A percentile compares a stretch with the other conserved stretches of the same genome.
Evolutionary conservation across 2,329 filamentous ascomycete genomes (phyloP).

Genomic region (Pseudocercospora fijiensis): DNA sequence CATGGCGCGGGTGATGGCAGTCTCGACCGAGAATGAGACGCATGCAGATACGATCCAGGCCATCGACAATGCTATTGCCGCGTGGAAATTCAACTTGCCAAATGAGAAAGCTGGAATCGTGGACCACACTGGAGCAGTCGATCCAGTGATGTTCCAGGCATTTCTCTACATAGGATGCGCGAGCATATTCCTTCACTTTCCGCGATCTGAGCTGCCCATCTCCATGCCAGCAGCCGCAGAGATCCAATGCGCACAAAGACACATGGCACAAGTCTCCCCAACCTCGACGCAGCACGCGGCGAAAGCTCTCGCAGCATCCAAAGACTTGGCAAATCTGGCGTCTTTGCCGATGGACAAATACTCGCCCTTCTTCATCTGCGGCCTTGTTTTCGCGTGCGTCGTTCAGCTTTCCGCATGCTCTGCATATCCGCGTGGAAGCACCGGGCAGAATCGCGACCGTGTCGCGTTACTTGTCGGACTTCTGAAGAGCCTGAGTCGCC

Average conservation of each 20-base stretch:
- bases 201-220: conserved; percentile 69
- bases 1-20: conserved; percentile 69
- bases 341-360: conserved; percentile 73
- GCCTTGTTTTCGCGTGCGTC: conserved; percentile 73
- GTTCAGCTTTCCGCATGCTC: conserved; percentile 80
- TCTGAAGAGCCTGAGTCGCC: conserved; percentile 63
- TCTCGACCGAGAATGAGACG: conserved; percentile 37
- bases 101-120: conserved; percentile 68
- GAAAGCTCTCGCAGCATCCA: conserved; percentile 77
- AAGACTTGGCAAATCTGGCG: conserved; percentile 71
- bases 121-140: conserved; percentile 67
- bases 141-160: conserved; percentile 90
- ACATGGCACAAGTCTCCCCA: conserved; percentile 53
- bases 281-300: conserved; percentile 60
- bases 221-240: conserved; percentile 56
- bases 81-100: conserved; percentile 80
- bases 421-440: conserved; percentile 57
- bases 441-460: conserved; percentile 65
- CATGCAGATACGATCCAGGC: conserved; percentile 50
- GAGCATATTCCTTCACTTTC: conserved; percentile 74
- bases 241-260: conserved; percentile 43
- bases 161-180: conserved; percentile 70
- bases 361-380: conserved; percentile 81
- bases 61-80: conserved; percentile 63
- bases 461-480: conserved; percentile 75